Conservation (phyloP, 768 basidiomycete species). For the Tricholoma hemisulphureum region DNA sequence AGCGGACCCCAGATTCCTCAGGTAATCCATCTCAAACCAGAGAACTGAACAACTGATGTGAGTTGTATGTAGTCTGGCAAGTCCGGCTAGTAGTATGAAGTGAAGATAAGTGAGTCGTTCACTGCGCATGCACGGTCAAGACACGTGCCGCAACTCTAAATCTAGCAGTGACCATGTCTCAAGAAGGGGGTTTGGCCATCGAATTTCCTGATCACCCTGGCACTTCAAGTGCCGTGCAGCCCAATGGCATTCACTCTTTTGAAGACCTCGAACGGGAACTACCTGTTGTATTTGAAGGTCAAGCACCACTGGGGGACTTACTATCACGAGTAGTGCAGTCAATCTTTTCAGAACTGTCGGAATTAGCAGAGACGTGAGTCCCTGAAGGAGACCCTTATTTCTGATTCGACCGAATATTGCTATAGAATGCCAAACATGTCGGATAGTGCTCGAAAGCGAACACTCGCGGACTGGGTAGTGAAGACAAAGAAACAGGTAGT, state of each 20-base stretch:
- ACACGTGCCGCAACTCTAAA: neutral
- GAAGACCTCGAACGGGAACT: conserved; percentile 73
- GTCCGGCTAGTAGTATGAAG: too few species aligned
- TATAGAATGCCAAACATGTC: conserved; percentile 78
- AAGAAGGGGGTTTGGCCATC: neutral
- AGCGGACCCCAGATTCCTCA: conserved; percentile 77
- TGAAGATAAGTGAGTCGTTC: too few species aligned
- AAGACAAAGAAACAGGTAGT: conserved; percentile 87
- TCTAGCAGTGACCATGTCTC: neutral
- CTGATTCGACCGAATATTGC: neutral
- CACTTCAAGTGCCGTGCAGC: neutral
- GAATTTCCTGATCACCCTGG: neutral
- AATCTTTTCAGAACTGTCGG: conserved; percentile 80
- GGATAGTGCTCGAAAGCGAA: conserved; percentile 74
- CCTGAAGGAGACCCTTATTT: neutral
- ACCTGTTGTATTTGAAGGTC: conserved; percentile 69
- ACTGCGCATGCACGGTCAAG: too few species aligned
- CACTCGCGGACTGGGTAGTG: conserved; percentile 86
- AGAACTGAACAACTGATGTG: conserved; percentile 20
- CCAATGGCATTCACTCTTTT: conserved; percentile 32
- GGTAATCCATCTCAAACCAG: conserved; percentile 68
- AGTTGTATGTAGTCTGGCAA: neutral
- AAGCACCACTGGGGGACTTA: conserved; percentile 69
- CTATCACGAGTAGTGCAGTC: conserved; percentile 75
- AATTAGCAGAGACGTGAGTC: conserved; percentile 82